A percentile compares a stretch with the other conserved stretches of the same genome.
Conservation (phyloP, 768 basidiomycete species). For the Tulasnella sp. region DNA sequence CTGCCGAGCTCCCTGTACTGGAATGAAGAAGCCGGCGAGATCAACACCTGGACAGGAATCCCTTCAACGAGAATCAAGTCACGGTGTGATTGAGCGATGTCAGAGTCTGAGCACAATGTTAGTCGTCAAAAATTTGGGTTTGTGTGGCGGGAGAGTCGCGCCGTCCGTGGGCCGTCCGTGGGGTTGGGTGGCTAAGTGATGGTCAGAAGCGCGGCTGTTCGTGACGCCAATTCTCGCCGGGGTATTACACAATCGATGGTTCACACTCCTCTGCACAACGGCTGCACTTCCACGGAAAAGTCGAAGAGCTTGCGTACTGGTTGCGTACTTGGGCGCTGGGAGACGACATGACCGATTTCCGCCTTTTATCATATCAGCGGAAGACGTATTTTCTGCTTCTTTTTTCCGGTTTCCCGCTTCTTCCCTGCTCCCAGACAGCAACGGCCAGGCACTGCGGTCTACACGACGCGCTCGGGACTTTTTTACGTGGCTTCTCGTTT, state of each 20-base stretch:
- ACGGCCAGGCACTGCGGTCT: neutral
- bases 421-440: neutral
- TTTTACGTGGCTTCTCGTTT: neutral
- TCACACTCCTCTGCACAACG: neutral
- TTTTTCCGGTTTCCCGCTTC: neutral
- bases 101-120: too few species aligned
- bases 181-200: neutral
- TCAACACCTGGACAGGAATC: neutral
- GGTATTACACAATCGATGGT: too few species aligned
- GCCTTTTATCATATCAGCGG: neutral
- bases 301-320: neutral
- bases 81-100: neutral
- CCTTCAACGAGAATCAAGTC: neutral
- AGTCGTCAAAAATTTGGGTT: too few species aligned
- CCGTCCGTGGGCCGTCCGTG: neutral
- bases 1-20: neutral
- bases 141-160: neutral
- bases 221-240: neutral
- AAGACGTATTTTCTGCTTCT: too few species aligned
- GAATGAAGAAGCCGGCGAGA: neutral
- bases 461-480: neutral
- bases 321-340: neutral
- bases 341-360: neutral
- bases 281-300: neutral
- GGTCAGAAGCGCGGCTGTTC: neutral